A percentile compares a stretch with the other conserved stretches of the same genome.
Conservation (phyloP, 805 yeast species). For the Yarrowia deformans region DNA sequence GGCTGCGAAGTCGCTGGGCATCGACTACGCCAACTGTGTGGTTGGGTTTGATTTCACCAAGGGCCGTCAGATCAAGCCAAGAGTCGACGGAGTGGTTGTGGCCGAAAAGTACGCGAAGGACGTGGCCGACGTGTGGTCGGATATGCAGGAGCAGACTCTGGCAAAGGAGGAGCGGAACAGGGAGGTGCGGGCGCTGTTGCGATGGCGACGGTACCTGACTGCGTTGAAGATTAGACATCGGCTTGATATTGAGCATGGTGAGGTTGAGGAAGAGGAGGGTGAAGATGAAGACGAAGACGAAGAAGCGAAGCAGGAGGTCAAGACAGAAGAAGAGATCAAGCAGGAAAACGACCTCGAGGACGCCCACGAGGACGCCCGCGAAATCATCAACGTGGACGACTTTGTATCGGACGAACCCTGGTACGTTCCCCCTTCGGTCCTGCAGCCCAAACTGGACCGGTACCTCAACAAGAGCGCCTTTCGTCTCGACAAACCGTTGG, state of each 20-base stretch:
- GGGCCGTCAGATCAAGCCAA: constrained; percentile 62
- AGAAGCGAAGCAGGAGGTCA: not conserved
- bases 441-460: constrained; percentile 17
- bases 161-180: constrained; percentile 58
- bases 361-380: too few relatives aligned
- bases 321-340: not conserved
- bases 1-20: constrained; percentile 73
- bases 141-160: constrained; percentile 53
- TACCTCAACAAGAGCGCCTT: constrained; percentile 20
- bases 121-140: constrained; percentile 55
- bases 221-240: constrained; percentile 47
- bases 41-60: constrained; percentile 79
- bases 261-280: constrained; percentile 29
- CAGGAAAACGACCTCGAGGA: too few relatives aligned
- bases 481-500: not conserved
- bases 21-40: constrained; percentile 88
- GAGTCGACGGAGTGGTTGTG: constrained; percentile 77
- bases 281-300: constrained; percentile 5
- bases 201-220: constrained; percentile 51
- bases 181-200: constrained; percentile 53
- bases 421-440: not conserved
- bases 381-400: not conserved
- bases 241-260: constrained; percentile 45
- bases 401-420: constrained; percentile 8
- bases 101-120: constrained; percentile 69